Evolutionary conservation across 352 stramenopile species (phyloP).

Genomic region (Stramenopiles sp.): DNA sequence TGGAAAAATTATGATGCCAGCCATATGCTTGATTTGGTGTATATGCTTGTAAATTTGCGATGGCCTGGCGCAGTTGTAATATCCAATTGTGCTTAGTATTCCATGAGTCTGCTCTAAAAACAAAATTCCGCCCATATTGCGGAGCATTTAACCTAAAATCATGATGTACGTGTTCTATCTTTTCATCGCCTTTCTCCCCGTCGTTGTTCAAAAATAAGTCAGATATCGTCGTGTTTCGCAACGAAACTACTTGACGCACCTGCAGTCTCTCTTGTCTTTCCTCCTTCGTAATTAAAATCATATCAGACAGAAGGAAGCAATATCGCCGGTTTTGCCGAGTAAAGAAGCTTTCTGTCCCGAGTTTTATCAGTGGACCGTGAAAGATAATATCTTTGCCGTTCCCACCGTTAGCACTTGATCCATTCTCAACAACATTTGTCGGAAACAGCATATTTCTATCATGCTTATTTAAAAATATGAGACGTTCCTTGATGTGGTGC

Average conservation of each 20-base stretch:
- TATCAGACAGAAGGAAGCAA: not conserved
- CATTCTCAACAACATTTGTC: not conserved
- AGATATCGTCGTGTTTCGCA: not conserved
- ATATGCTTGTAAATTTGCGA: not conserved
- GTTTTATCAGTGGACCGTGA: not conserved
- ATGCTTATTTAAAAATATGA: not conserved
- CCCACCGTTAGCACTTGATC: not conserved
- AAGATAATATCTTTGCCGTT: not conserved
- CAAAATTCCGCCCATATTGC: not conserved
- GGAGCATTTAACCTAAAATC: not conserved
- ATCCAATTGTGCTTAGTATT: not conserved
- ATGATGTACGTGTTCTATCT: not conserved
- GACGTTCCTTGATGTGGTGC: not conserved
- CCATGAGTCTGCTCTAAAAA: not conserved
- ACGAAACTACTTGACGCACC: not conserved
- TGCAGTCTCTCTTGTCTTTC: not conserved
- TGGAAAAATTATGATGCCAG: not conserved
- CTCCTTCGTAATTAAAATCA: not conserved
- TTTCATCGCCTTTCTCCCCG: not conserved
- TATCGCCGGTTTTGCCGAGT: not conserved
- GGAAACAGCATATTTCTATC: not conserved
- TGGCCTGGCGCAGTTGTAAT: not conserved
- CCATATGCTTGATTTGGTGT: not conserved
- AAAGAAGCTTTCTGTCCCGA: not conserved
- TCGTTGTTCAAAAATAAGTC: not conserved